A percentile compares a stretch with the other conserved stretches of the same genome.
Conservation (phyloP, 345 rosid species). For the Reutealis trisperma region DNA sequence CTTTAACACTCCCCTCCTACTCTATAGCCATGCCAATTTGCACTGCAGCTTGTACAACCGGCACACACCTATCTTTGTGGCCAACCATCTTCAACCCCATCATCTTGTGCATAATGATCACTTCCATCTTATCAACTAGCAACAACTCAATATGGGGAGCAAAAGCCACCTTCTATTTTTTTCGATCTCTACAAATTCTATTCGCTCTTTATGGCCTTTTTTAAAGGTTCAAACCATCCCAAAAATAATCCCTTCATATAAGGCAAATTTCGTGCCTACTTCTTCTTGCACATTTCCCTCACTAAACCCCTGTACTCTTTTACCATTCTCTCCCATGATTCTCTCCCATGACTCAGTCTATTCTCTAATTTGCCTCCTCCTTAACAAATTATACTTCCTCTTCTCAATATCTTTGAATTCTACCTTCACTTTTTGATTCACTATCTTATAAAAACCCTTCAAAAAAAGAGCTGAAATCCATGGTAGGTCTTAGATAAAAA, state of each 20-base stretch:
- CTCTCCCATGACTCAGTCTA: slow-evolving; percentile 98
- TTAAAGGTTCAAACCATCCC: slow-evolving; percentile 91
- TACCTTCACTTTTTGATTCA: slow-evolving; percentile 44
- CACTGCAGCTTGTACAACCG: slow-evolving; percentile 84
- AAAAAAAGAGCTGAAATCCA: slow-evolving; percentile 76
- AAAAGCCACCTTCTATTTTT: slow-evolving; percentile 69
- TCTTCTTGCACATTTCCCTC: slow-evolving; percentile 77
- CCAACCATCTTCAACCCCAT: slow-evolving; percentile 76
- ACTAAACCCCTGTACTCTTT: slow-evolving; percentile 73
- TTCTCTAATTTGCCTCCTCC: slow-evolving; percentile 79
- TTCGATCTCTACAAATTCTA: slow-evolving; percentile 63
- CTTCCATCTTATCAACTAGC: slow-evolving; percentile 90
- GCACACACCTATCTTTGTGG: slow-evolving; percentile 65
- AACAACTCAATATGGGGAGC: slow-evolving; percentile 76
- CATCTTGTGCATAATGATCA: slow-evolving; percentile 95
- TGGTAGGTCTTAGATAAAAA: slow-evolving; percentile 72
- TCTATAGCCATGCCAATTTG: slow-evolving; percentile 84
- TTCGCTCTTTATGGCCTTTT: slow-evolving; percentile 71
- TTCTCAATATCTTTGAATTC: slow-evolving; percentile 57
- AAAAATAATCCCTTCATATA: slow-evolving; percentile 74
- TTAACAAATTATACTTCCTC: slow-evolving; percentile 56
- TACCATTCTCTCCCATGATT: slow-evolving; percentile 70
- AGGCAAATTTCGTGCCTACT: slow-evolving; percentile 79
- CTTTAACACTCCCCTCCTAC: slow-evolving; percentile 62
- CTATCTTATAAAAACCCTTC: slow-evolving; percentile 54